Evolutionary conservation across 768 basidiomycete species (phyloP), one percentile per base, ranked within the genome.

Genomic region (Boletus vermiculosoides): DNA sequence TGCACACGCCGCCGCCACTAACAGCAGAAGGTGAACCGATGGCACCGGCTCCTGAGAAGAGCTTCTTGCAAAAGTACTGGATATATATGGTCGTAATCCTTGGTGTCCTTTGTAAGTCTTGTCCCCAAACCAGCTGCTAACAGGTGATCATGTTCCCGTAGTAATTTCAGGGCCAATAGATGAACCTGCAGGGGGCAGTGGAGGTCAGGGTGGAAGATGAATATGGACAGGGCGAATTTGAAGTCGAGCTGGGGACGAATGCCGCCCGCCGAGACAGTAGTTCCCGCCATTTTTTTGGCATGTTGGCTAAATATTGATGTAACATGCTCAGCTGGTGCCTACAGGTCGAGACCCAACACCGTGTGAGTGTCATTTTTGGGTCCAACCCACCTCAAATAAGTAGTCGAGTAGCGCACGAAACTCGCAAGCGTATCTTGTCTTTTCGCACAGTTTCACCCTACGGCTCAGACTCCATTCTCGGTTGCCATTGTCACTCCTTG

Each of bases 51-150:
- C 79, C 81, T 0, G 91, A 95, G 66, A 89, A 93, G 71, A 76
- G 84, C 12, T 92, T 94, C 71, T 55, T 94, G 41, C 88, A 92
- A 66, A 94, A 94, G 69, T 95, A 95, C 71, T 95, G 94, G 94
- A 77, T 94, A 71, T 94, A 93, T 64, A 81, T 92, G 37, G 74
- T 79, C 41, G 78, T 84, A 4, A 70, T 82, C 44, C 70, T 87
- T 11, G 66, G 88, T 18, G 81, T 84, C 44, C 65, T 88, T 18
- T 52, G 87, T 90, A 66, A 71, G 86, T 80, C 52, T 13, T 22
- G 5, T 49, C 28, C 23, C 41, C 5, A 31, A 15, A 25, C 23
- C 18, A 9, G 48, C 16, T 30, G 12, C 33, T 48, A 30, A 50
- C 31, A 13, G 11, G 8, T 56, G 28, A 46, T 31, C 45, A 36